These are phyloP conservation scores for Harringtonia aguacate DNA, from an alignment of 2,329 filamentous ascomycete genomes.

Conservation along the genomic window DNA sequence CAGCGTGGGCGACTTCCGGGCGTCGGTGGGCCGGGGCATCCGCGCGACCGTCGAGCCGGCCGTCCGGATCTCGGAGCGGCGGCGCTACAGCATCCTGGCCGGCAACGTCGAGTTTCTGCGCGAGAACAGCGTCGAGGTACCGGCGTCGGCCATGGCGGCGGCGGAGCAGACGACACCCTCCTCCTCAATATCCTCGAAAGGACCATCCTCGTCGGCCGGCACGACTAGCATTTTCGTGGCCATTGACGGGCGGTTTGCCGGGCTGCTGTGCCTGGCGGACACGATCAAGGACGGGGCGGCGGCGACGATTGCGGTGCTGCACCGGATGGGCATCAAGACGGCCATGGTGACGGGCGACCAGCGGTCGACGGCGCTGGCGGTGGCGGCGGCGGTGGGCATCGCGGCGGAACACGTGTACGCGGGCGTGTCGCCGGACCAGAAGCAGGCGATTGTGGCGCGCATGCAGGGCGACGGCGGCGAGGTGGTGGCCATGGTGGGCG, in stretches of 20 bases:
- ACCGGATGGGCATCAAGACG: constrained; percentile 74
- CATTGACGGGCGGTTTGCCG: constrained; percentile 71
- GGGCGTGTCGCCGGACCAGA: constrained; percentile 83
- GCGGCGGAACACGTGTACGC: constrained; percentile 65
- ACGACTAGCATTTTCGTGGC: constrained; percentile 88
- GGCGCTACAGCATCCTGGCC: constrained; percentile 67
- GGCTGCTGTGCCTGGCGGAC: constrained; percentile 75
- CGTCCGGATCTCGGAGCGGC: constrained; percentile 52
- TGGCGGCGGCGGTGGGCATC: constrained; percentile 77
- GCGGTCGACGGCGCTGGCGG: constrained; percentile 68
- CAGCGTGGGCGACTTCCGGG: constrained; percentile 74
- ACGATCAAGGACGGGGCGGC: constrained; percentile 82
- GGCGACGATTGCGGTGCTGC: constrained; percentile 70
- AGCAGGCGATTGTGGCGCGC: constrained; percentile 71
- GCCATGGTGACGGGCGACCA: constrained; percentile 95
- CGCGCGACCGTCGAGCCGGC: constrained; percentile 71
- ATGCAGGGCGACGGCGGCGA: constrained; percentile 65
- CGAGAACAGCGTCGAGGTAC: constrained; percentile 57
- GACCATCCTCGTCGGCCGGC: constrained; percentile 39
- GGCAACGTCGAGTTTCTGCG: constrained; percentile 73
- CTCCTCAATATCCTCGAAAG: constrained; percentile 17
- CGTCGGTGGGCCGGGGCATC: constrained; percentile 75
- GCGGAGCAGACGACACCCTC: constrained; percentile 47
- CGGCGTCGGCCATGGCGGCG: constrained; percentile 50
- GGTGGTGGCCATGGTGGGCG: constrained; percentile 90